These are phyloP conservation scores for Colletotrichum godetiae DNA, from an alignment of 2,329 filamentous ascomycete species.

Conservation along the genomic window DNA sequence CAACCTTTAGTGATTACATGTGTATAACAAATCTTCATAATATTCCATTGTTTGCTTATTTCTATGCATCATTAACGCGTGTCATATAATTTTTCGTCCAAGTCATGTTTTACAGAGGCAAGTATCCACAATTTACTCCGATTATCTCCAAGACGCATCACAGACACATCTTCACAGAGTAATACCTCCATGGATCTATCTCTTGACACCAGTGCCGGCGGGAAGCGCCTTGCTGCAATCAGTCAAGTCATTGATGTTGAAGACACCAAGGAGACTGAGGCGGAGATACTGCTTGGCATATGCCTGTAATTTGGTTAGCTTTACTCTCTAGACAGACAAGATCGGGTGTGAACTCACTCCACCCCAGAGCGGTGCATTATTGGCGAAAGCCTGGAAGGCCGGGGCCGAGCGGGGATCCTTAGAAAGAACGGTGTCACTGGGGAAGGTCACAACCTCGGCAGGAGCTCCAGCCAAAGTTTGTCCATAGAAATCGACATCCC, in stretches of 20 bases:
- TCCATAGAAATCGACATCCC: conserved; percentile 64
- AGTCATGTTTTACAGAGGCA: background rate
- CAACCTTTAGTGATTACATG: too few species aligned
- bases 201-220: background rate
- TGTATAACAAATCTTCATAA: too few species aligned
- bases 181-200: background rate
- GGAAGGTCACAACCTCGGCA: conserved; percentile 53
- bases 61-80: background rate
- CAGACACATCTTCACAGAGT: background rate
- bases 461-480: conserved; percentile 48
- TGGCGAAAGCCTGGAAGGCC: conserved; percentile 52
- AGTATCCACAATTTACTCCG: background rate
- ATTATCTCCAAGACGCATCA: background rate
- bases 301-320: conserved; percentile 46
- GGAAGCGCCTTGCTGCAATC: conserved; percentile 66
- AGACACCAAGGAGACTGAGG: conserved; percentile 65
- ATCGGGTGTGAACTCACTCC: conserved; percentile 43
- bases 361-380: conserved; percentile 52
- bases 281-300: conserved; percentile 65
- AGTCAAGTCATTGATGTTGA: conserved; percentile 66
- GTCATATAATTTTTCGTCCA: background rate
- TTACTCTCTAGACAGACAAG: too few species aligned
- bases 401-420: conserved; percentile 47
- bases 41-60: background rate
- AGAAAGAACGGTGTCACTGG: conserved; percentile 53